Percentiles rank a stretch among this genome's conserved stretches.
These are phyloP conservation scores for Jaapia argillacea DNA, from an alignment of 768 basidiomycete genomes.

Conservation along the genomic window DNA sequence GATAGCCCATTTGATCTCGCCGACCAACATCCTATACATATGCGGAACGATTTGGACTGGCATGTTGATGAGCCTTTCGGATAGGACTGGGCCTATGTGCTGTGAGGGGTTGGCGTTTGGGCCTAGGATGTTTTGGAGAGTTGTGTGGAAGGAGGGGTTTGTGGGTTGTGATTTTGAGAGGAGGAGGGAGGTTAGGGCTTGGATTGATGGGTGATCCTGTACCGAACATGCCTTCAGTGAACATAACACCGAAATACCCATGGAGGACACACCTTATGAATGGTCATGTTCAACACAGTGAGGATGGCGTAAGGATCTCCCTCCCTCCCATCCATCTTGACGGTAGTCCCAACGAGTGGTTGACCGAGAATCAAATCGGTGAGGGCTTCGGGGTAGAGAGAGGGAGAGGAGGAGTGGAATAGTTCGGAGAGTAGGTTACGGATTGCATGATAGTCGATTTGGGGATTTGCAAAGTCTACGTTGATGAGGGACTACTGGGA, in stretches of 20 bases:
- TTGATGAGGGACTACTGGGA: slow-evolving; percentile 56
- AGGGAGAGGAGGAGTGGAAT: slow-evolving; percentile 64
- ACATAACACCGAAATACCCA: background rate
- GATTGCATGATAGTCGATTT: slow-evolving; percentile 78
- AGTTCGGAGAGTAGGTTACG: slow-evolving; percentile 65
- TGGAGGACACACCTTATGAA: slow-evolving; percentile 43
- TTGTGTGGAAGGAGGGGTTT: slow-evolving; percentile 39
- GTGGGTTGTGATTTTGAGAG: slow-evolving; percentile 44
- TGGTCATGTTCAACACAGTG: slow-evolving; percentile 71
- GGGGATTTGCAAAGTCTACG: slow-evolving; percentile 83
- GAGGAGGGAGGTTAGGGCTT: slow-evolving; percentile 61
- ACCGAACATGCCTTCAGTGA: background rate
- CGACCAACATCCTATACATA: slow-evolving; percentile 81
- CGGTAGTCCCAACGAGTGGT: slow-evolving; percentile 73
- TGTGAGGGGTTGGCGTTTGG: slow-evolving; percentile 24
- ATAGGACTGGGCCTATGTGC: slow-evolving; percentile 77
- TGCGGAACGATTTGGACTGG: slow-evolving; percentile 89
- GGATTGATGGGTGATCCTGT: slow-evolving; percentile 67
- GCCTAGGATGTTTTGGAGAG: slow-evolving; percentile 43
- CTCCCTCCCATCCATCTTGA: slow-evolving; percentile 85
- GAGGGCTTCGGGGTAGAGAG: slow-evolving; percentile 61
- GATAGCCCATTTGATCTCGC: slow-evolving; percentile 71
- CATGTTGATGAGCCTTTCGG: slow-evolving; percentile 90
- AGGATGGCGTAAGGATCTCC: slow-evolving; percentile 88
- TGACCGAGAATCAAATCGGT: slow-evolving; percentile 73